Percentiles rank a stretch among this genome's conserved stretches.
Conservation (phyloP, 2,329 filamentous ascomycete species). For the Pseudopithomyces maydicus region DNA sequence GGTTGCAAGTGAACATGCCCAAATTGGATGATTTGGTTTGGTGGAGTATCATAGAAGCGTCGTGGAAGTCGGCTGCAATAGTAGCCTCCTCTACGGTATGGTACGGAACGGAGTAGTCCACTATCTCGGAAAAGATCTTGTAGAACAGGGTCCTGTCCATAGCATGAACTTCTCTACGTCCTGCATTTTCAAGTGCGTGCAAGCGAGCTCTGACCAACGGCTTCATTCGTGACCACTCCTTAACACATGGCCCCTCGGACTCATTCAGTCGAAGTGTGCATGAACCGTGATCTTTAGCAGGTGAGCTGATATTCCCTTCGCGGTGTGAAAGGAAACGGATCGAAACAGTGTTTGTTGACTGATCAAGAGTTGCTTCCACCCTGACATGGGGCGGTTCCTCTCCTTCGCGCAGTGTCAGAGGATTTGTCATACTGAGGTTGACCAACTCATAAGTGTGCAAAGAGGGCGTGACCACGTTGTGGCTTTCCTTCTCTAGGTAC, state of each 20-base stretch:
- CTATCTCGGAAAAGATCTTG: slow-evolving; percentile 9
- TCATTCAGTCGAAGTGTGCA: not conserved
- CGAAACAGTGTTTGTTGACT: not conserved
- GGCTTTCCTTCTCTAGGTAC: slow-evolving; percentile 2
- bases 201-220: not conserved
- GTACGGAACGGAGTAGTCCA: slow-evolving; percentile 7
- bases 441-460: not conserved
- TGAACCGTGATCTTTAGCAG: not conserved
- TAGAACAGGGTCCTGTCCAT: slow-evolving; percentile 3
- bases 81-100: not conserved
- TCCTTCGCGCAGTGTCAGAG: not conserved
- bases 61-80: not conserved
- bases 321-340: not conserved
- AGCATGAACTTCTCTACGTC: slow-evolving; percentile 1
- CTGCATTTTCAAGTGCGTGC: not conserved
- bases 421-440: not conserved
- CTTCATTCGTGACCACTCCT: not conserved
- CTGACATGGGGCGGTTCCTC: not conserved
- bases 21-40: slow-evolving; percentile 7
- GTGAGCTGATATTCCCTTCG: not conserved
- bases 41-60: slow-evolving; percentile 4
- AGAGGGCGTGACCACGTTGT: not conserved
- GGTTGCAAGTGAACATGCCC: not conserved
- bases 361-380: not conserved
- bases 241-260: not conserved